phyloP scores from a whole-genome alignment of 495 filamentous ascomycete genomes.

The Aspergillus funiculosus region DNA sequence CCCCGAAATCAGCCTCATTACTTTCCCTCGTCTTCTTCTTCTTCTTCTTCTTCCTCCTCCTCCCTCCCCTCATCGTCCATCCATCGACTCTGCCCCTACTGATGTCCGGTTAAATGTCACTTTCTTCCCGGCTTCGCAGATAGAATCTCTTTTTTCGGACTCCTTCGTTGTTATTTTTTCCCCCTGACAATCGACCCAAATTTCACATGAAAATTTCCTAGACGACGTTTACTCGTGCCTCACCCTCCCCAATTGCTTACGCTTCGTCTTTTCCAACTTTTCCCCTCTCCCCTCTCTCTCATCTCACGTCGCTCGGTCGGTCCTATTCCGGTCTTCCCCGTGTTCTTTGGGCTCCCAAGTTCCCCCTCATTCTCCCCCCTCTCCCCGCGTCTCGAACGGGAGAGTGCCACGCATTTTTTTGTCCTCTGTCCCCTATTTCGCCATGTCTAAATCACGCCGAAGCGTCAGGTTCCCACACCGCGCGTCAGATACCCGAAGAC shows the following conservation, averaged over 20 bases:
- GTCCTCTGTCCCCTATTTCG: conserved; percentile 15
- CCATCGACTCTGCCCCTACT: background rate
- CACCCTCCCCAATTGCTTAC: conserved; percentile 5
- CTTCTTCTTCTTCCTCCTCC: background rate
- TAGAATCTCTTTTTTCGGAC: background rate
- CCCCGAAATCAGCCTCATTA: conserved; percentile 6
- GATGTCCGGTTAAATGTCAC: conserved; percentile 1
- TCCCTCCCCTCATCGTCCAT: background rate
- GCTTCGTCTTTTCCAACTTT: conserved; percentile 4
- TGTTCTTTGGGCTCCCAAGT: conserved; percentile 13
- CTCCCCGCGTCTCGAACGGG: conserved; percentile 15
- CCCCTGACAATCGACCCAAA: conserved; percentile 16
- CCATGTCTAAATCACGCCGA: conserved; percentile 70
- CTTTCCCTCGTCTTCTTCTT: conserved; percentile 6
- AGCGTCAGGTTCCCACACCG: conserved; percentile 75
- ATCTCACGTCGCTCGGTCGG: conserved; percentile 6
- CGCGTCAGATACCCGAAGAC: conserved; percentile 50
- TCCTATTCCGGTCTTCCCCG: conserved; percentile 17
- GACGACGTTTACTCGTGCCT: conserved; percentile 19
- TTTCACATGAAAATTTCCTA: conserved; percentile 29
- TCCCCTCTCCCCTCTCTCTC: conserved; percentile 9
- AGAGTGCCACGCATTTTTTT: conserved; percentile 5
- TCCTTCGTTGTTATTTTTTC: conserved; percentile 11
- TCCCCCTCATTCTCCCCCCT: conserved; percentile 20
- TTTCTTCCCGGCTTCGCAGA: background rate